Percentiles rank a stretch among this genome's conserved stretches.
These are phyloP conservation scores for Magnolia kwangsiensis DNA, from an alignment of 164 flowering plant genomes.

Conservation along the genomic window DNA sequence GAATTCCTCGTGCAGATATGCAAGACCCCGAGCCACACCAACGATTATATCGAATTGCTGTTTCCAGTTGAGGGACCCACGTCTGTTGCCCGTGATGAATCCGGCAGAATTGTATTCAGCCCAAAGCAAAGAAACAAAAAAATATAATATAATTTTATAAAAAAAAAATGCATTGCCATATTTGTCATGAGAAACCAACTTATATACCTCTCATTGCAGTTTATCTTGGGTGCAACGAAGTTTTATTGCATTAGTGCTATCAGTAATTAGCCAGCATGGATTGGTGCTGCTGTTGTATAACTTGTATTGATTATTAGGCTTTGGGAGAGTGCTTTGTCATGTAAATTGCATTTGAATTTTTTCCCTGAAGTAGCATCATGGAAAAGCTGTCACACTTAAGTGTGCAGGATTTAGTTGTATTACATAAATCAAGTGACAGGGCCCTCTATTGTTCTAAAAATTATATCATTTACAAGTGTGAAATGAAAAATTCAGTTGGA, in stretches of 20 bases:
- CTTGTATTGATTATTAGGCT: not conserved
- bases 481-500: no score
- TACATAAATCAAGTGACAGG: no score
- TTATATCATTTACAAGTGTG: no score
- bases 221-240: no score
- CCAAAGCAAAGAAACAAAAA: not conserved
- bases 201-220: not conserved
- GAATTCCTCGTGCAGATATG: constrained; percentile 61
- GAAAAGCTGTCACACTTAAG: no score
- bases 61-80: constrained; percentile 48
- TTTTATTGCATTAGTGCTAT: no score
- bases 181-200: not conserved
- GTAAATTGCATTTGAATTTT: no score
- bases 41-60: constrained; percentile 43
- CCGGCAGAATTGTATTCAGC: not conserved
- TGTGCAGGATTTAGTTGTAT: no score
- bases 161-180: not conserved
- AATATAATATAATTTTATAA: not conserved
- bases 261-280: no score
- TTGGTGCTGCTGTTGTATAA: not conserved
- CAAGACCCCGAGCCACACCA: constrained; percentile 55
- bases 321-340: not conserved
- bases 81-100: constrained; percentile 32
- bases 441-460: no score
- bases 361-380: no score